These are phyloP conservation scores for Podaxis sp. DNA, from an alignment of 768 basidiomycete genomes.

Conservation along the genomic window DNA sequence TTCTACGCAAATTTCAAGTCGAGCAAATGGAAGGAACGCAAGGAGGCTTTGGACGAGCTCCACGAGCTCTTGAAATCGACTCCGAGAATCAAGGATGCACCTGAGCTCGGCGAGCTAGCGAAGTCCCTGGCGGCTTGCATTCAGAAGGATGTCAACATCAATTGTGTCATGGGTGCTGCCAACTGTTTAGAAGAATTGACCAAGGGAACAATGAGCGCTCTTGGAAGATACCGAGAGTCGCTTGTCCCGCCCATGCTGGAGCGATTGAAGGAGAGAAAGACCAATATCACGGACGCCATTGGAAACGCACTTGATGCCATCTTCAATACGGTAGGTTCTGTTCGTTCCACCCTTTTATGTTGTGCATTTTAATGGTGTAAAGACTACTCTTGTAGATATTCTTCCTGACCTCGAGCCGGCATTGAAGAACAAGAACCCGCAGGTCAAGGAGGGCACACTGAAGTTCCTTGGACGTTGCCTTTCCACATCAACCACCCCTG, in stretches of 20 bases:
- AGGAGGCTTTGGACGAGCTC: slow-evolving; percentile 86
- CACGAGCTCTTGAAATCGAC: slow-evolving; percentile 64
- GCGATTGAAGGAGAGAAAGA: slow-evolving; percentile 91
- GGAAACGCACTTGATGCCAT: slow-evolving; percentile 87
- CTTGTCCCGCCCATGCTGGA: slow-evolving; percentile 81
- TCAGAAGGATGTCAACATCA: slow-evolving; percentile 89
- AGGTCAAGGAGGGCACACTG: slow-evolving; percentile 90
- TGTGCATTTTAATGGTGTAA: slow-evolving; percentile 16
- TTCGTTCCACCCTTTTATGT: slow-evolving; percentile 8
- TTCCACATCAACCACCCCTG: slow-evolving; percentile 62
- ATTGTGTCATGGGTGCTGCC: slow-evolving; percentile 89
- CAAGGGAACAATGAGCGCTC: slow-evolving; percentile 72
- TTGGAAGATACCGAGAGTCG: slow-evolving; percentile 69
- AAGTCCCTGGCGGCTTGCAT: slow-evolving; percentile 79
- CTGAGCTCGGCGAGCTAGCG: slow-evolving; percentile 74
- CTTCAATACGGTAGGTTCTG: slow-evolving; percentile 67
- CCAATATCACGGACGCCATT: slow-evolving; percentile 85
- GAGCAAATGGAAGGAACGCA: slow-evolving; percentile 97
- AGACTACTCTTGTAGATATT: slow-evolving; percentile 82
- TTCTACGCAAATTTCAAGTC: slow-evolving; percentile 77
- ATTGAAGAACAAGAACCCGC: slow-evolving; percentile 90
- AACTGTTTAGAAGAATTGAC: slow-evolving; percentile 84
- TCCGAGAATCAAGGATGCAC: slow-evolving; percentile 75
- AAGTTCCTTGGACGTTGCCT: slow-evolving; percentile 85
- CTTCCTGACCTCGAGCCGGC: slow-evolving; percentile 78